Evolutionary conservation across 306 rosid species (phyloP), one percentile per base, ranked within the genome.

Genomic region (Delonix regia): DNA sequence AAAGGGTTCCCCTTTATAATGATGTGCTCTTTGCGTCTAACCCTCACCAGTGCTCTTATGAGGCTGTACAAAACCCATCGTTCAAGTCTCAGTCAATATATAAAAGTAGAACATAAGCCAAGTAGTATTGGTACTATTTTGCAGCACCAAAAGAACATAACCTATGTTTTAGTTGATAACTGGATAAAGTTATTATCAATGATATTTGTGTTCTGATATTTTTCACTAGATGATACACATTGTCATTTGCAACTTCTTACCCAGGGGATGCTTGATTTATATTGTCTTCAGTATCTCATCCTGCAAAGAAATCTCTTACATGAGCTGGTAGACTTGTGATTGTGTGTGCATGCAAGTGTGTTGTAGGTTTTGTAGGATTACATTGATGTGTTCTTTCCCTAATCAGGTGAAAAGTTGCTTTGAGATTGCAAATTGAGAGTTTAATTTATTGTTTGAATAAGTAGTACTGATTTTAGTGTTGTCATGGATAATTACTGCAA

Each of bases 361-460:
- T 38, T 38, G 78, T 57, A 44, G 55, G 49, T 75, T 81, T 67
- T 75, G 49, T 57, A n/a, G 76, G n/a, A 48, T 66, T 73, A 59
- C 52, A 36, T 24, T n/a, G 1, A 56, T 55, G 28, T 71, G 59
- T 33, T 75, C 52, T 67, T 60, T 76, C 39, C 51, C 71, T 57
- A 34, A 55, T 41, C 56, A 21, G 39, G 30, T 64, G 48, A 63
- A 34, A 38, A 34, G 44, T 55, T 74, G 47, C n/a, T 25, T 68
- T 69, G 48, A 65, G 30, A 62, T 70, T 75, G 30, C 25, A 21
- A 28, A 39, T 34, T 67, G 45, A 21, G 73, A 69, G 47, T 68
- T n/a, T 24, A 73, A 9, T 48, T 60, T 74, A 41, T 57, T 67
- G 80, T 33, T 67, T 65, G 33, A 47, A 11, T 60, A 36, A 75